Conservation (phyloP, 1,284 basidiomycete genomes). For the Mycena citricolor region DNA sequence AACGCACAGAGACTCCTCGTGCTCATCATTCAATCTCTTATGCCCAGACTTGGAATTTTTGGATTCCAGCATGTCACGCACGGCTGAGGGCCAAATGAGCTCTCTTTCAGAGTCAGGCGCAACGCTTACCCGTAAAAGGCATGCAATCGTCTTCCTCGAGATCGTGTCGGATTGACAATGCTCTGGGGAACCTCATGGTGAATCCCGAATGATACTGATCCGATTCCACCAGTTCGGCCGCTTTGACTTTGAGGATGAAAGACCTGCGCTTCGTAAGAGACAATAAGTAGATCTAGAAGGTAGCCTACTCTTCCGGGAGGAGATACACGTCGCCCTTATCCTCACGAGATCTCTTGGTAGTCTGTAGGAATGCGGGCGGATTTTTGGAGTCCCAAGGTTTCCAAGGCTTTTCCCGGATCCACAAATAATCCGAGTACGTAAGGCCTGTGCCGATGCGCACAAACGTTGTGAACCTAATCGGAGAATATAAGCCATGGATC, state of each 20-base stretch:
- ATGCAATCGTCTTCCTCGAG: slow-evolving; percentile 67
- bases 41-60: too few relatives aligned
- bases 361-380: slow-evolving; percentile 62
- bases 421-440: slow-evolving; percentile 80
- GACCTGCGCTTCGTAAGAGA: slow-evolving; percentile 48
- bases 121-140: slow-evolving; percentile 64
- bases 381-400: slow-evolving; percentile 67
- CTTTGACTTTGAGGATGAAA: slow-evolving; percentile 88
- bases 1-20: slow-evolving; percentile 17
- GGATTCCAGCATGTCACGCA: too few relatives aligned
- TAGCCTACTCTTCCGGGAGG: slow-evolving; percentile 71
- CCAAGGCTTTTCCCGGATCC: slow-evolving; percentile 76
- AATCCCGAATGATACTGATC: slow-evolving; percentile 73
- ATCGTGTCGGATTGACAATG: slow-evolving; percentile 77
- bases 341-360: slow-evolving; percentile 57
- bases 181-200: slow-evolving; percentile 88
- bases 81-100: too few relatives aligned
- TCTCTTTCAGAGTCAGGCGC: too few relatives aligned
- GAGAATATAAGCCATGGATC: not conserved
- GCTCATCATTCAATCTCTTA: slow-evolving; percentile 55
- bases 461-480: slow-evolving; percentile 70
- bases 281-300: slow-evolving; percentile 1
- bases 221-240: slow-evolving; percentile 78
- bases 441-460: slow-evolving; percentile 87
- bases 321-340: slow-evolving; percentile 83